Conservation (phyloP, 139 green algal genomes). For the Dunaliella sp. region DNA sequence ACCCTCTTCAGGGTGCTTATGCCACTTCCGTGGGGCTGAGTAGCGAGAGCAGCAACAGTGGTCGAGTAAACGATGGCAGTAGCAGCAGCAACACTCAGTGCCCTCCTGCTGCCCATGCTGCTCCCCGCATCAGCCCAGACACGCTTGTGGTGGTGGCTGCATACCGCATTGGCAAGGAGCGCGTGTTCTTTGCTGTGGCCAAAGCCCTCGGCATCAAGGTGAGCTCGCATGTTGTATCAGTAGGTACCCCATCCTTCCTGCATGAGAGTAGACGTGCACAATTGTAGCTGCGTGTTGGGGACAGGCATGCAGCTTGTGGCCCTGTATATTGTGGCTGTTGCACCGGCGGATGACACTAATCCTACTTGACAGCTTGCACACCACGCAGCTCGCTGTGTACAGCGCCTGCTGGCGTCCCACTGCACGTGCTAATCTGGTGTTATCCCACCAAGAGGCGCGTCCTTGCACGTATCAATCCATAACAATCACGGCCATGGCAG, state of each 20-base stretch:
- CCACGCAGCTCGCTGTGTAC: too few relatives aligned
- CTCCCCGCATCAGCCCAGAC: conserved; percentile 1
- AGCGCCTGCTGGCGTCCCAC: too few relatives aligned
- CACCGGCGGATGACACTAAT: too few relatives aligned
- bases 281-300: too few relatives aligned
- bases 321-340: too few relatives aligned
- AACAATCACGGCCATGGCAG: neutral
- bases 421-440: neutral
- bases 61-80: conserved; percentile 1
- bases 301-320: too few relatives aligned
- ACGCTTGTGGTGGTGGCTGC: conserved; percentile 62
- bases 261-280: too few relatives aligned
- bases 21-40: too few relatives aligned
- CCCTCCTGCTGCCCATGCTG: too few relatives aligned
- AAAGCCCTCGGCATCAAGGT: conserved; percentile 47
- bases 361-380: too few relatives aligned
- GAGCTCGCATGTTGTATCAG: neutral
- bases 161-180: conserved; percentile 83
- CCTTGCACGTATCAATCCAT: neutral
- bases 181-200: conserved; percentile 63
- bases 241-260: too few relatives aligned
- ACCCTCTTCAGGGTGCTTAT: too few relatives aligned
- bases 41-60: neutral
- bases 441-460: neutral
- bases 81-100: neutral